These are phyloP conservation scores for Schrenkiella parvula DNA, from an alignment of 345 rosid genomes.

Conservation along the genomic window DNA sequence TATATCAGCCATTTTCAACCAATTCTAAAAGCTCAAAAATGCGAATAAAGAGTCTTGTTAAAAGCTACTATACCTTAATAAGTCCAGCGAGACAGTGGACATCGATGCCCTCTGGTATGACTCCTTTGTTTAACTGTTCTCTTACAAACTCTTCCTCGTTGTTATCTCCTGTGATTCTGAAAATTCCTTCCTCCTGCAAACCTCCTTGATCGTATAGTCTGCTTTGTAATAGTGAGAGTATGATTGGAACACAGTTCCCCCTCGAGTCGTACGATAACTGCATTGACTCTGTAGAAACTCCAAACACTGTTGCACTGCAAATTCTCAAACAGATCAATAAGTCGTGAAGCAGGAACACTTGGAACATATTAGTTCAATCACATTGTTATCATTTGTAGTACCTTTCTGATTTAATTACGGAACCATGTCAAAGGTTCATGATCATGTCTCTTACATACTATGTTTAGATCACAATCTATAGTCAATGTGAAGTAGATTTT, in stretches of 20 bases:
- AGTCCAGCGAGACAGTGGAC: conserved; percentile 89
- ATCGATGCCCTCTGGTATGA: conserved; percentile 60
- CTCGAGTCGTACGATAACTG: conserved; percentile 78
- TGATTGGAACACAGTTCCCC: conserved; percentile 81
- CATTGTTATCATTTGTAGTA: background rate
- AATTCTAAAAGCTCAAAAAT: background rate
- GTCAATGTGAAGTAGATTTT: background rate
- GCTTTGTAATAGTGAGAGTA: conserved; percentile 72
- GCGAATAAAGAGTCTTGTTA: background rate
- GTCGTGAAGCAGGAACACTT: background rate
- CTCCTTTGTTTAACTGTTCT: conserved; percentile 71
- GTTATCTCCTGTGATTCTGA: conserved; percentile 80
- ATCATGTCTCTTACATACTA: background rate
- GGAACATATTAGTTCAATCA: background rate
- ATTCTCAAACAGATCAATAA: background rate
- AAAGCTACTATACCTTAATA: conserved; percentile 26
- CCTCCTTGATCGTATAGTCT: conserved; percentile 75
- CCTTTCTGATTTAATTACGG: background rate
- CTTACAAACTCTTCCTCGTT: conserved; percentile 79
- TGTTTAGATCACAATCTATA: background rate
- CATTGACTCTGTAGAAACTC: conserved; percentile 92
- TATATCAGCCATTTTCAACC: background rate
- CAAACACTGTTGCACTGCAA: conserved; percentile 80
- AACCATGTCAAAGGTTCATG: background rate
- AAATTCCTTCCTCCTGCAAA: conserved; percentile 81